Evolutionary conservation across 2,329 filamentous ascomycete genomes (phyloP), one percentile per base, ranked within the genome.

Genomic region (Aspergillus alliaceus): DNA sequence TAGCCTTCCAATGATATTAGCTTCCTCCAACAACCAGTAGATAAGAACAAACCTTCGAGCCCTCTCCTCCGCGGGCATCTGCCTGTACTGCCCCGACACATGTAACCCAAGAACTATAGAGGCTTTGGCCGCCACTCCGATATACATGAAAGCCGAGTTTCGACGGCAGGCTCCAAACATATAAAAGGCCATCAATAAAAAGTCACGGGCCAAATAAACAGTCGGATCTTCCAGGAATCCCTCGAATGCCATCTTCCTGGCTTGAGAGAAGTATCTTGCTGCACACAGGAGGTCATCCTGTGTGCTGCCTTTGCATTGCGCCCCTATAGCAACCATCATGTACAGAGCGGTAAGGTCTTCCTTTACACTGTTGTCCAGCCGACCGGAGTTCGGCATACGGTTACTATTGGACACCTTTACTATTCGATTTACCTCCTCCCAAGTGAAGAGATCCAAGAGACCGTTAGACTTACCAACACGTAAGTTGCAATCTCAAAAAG

Each of bases 61-160:
- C 40, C 62, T 61, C 27, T 70, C 65, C 14, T 53, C 42, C 2
- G 35, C 50, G 6, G 52, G 53, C 11, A 61, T 35, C 20, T 60
- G 50, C 15, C 57, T 60, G 6, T 60, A 58, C 6, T 57, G 54
- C 27, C 68, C 68, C 20, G 59, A 62, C 18, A 86, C 82, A 12
- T 86, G 83, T 6, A 87, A 64, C 0, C 85, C 85, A 0, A 87
- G 64, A 0, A 83, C 82, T 3, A 82, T 80, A 0, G 85, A 84
- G 0, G 84, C 82, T 53, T 83, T 80, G 0, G 81, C 77, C 1
- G 85, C 84, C 8, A 87, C 80, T 0, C 84, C 84, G 2, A 87
- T 68, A 54, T 87, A 87, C 82, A 87, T 86, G 53, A 85, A 87
- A 0, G 84, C 84, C 0, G 84, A 78, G 55, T 86, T 86, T 8